These are phyloP conservation scores for Salvia sclarea DNA, from an alignment of 305 asterid species.

Conservation along the genomic window DNA sequence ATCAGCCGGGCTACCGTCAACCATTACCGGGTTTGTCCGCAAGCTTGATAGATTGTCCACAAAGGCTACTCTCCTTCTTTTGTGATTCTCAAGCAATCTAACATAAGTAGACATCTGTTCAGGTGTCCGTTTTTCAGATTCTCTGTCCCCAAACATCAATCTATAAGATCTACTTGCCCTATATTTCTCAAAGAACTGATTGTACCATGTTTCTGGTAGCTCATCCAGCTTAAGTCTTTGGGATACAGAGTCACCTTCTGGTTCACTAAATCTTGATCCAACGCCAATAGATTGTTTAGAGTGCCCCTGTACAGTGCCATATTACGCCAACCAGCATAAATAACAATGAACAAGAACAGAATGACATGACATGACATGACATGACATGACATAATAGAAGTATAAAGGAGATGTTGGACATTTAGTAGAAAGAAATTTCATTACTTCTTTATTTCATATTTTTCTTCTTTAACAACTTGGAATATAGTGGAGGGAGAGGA, in stretches of 20 bases:
- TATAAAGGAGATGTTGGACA: background rate
- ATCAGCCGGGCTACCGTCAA: slow-evolving; percentile 47
- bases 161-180: slow-evolving; percentile 70
- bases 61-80: slow-evolving; percentile 75
- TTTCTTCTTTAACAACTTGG: background rate
- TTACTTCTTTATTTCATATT: background rate
- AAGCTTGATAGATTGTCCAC: slow-evolving; percentile 50
- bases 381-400: too few relatives aligned
- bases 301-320: slow-evolving; percentile 46
- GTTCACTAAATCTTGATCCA: slow-evolving; percentile 65
- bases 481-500: background rate
- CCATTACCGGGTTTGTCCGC: slow-evolving; percentile 44
- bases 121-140: slow-evolving; percentile 84
- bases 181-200: slow-evolving; percentile 76
- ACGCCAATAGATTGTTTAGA: slow-evolving; percentile 52
- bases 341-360: background rate
- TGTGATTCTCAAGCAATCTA: slow-evolving; percentile 76
- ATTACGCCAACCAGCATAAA: slow-evolving; percentile 14
- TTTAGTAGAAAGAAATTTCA: slow-evolving; percentile 5
- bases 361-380: too few relatives aligned
- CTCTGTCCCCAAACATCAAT: slow-evolving; percentile 66
- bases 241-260: slow-evolving; percentile 58
- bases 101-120: slow-evolving; percentile 88
- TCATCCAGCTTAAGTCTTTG: slow-evolving; percentile 70
- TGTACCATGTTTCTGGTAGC: slow-evolving; percentile 90